Conservation (phyloP, 2,329 filamentous ascomycete species). For the Diplodia seriata region DNA sequence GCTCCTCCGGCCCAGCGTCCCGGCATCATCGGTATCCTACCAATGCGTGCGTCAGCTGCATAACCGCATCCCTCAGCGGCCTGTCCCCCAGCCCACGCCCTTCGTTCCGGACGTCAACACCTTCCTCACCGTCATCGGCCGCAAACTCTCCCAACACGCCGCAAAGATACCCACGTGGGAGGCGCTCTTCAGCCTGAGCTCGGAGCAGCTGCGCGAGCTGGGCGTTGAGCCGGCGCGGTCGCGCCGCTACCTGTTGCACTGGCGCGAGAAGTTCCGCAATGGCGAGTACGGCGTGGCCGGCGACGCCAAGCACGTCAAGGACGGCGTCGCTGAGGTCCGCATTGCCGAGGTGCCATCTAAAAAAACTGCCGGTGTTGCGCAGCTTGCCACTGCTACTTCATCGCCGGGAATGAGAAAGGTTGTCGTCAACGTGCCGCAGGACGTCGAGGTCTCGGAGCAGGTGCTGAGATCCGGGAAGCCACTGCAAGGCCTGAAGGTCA, state of each 20-base stretch:
- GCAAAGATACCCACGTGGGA: conserved; percentile 92
- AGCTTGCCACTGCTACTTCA: conserved; percentile 58
- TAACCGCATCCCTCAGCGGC: conserved; percentile 49
- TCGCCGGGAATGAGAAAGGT: conserved; percentile 63
- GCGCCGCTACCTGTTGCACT: conserved; percentile 83
- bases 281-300: conserved; percentile 82
- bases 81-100: conserved; percentile 75
- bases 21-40: conserved; percentile 5
- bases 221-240: conserved; percentile 86
- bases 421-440: conserved; percentile 65
- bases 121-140: conserved; percentile 90
- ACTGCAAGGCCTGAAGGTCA: conserved; percentile 66
- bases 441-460: conserved; percentile 41
- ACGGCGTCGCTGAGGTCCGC: conserved; percentile 64
- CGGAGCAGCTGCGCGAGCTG: conserved; percentile 77
- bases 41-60: conserved; percentile 47
- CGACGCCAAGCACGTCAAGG: conserved; percentile 76
- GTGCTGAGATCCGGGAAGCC: conserved; percentile 18
- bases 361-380: background rate
- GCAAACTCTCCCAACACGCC: conserved; percentile 79
- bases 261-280: conserved; percentile 83
- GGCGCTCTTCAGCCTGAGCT: conserved; percentile 81
- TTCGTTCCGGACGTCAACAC: conserved; percentile 85
- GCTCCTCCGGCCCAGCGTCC: conserved; percentile 24
- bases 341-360: conserved; percentile 61